phyloP scores from a whole-genome alignment of 257 asterid species.

The Fraxinus quadrangulata region DNA sequence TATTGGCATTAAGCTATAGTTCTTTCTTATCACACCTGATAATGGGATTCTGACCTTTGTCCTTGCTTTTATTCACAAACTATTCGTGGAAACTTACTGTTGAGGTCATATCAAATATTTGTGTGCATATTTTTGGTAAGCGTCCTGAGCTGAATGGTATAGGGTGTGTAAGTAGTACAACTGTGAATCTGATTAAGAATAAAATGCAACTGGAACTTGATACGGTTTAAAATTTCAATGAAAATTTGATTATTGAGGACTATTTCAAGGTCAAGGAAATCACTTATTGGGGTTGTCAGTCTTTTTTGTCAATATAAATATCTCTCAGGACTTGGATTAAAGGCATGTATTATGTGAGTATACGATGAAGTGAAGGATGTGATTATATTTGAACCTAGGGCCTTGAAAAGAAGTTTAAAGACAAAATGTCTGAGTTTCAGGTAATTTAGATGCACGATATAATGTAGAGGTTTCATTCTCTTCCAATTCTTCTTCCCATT shows the following conservation, averaged over 20 bases:
- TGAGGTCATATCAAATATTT: neutral
- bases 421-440: constrained; percentile 86
- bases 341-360: constrained; percentile 1
- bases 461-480: constrained; percentile 12
- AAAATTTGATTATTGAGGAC: neutral
- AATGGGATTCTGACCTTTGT: neutral
- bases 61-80: neutral
- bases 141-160: constrained; percentile 40
- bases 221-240: neutral
- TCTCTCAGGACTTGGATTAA: neutral
- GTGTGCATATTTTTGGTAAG: too few species aligned
- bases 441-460: constrained; percentile 39
- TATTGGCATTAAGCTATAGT: neutral
- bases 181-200: neutral
- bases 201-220: neutral
- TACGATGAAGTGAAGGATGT: constrained; percentile 6
- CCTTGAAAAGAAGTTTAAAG: constrained; percentile 92
- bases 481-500: constrained; percentile 11
- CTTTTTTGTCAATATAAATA: neutral
- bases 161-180: neutral
- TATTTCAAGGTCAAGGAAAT: neutral
- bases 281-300: neutral
- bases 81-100: neutral
- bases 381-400: constrained; percentile 52
- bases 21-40: too few species aligned